These are phyloP conservation scores for Fabrea salina DNA, from an alignment of 169 alveolate species.

Conservation along the genomic window DNA sequence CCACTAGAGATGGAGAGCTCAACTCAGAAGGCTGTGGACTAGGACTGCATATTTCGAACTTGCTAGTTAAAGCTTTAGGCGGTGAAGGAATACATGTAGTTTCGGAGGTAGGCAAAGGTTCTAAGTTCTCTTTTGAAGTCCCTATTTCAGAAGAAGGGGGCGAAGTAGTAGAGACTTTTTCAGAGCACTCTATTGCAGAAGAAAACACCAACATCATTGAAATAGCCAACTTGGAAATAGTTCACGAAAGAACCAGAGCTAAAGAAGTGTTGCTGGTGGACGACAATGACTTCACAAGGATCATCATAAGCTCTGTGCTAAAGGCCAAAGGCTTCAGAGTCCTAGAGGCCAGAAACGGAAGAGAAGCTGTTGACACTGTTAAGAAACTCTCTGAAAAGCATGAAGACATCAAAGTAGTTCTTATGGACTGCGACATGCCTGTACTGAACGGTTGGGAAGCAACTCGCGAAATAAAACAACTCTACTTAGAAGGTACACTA, in stretches of 20 bases:
- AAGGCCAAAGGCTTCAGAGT: background rate
- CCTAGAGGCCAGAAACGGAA: background rate
- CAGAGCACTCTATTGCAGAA: background rate
- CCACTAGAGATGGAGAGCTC: background rate
- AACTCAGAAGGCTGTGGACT: background rate
- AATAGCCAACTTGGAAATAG: background rate
- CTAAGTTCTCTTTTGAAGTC: background rate
- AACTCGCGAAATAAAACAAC: background rate
- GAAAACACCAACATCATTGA: background rate
- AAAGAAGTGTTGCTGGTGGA: conserved; percentile 13
- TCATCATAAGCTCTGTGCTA: background rate
- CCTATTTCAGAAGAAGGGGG: background rate
- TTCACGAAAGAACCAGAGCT: background rate
- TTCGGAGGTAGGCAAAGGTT: background rate
- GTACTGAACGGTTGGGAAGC: conserved; percentile 18
- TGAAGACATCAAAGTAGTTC: background rate
- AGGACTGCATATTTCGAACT: background rate
- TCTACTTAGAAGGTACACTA: background rate
- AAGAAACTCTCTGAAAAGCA: background rate
- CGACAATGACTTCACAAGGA: background rate
- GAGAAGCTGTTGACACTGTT: background rate
- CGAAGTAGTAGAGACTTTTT: background rate
- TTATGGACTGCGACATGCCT: conserved; percentile 38
- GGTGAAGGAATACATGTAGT: background rate
- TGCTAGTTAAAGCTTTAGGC: background rate